A percentile compares a stretch with the other conserved stretches of the same genome.
Evolutionary conservation across 495 filamentous ascomycete species (phyloP).

Genomic region (Tuber melanosporum): DNA sequence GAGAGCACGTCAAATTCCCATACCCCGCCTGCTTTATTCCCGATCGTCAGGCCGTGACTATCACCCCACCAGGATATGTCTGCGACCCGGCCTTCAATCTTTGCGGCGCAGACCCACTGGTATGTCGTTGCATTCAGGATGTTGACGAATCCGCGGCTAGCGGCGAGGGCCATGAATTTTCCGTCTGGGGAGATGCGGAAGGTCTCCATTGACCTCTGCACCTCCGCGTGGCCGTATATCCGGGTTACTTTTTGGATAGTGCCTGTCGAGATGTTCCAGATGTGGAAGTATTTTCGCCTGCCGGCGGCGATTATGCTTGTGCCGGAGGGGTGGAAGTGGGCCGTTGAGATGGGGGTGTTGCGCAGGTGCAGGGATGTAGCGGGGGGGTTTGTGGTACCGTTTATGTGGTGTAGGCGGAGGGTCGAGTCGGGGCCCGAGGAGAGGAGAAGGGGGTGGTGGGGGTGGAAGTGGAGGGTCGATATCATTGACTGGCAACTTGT

Average conservation of each 20-base stretch:
- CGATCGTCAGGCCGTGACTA: conserved; percentile 62
- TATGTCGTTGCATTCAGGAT: conserved; percentile 70
- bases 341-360: conserved; percentile 69
- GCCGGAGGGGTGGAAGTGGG: conserved; percentile 62
- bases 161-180: conserved; percentile 71
- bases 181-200: conserved; percentile 84
- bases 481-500: conserved; percentile 48
- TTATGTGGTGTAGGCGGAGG: conserved; percentile 81
- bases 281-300: conserved; percentile 84
- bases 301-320: conserved; percentile 76
- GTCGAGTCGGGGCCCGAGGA: conserved; percentile 79
- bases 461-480: conserved; percentile 86
- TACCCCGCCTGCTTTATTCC: conserved; percentile 81
- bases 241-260: conserved; percentile 67
- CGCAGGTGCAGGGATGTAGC: conserved; percentile 83
- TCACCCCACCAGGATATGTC: conserved; percentile 88
- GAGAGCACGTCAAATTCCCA: conserved; percentile 73
- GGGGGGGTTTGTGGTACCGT: conserved; percentile 72
- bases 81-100: conserved; percentile 72
- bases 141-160: conserved; percentile 78
- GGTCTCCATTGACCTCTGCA: conserved; percentile 77
- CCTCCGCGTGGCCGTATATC: conserved; percentile 69
- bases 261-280: conserved; percentile 80
- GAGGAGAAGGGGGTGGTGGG: conserved; percentile 75
- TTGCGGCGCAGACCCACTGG: conserved; percentile 82